Percentiles rank a stretch among this genome's conserved stretches.
Evolutionary conservation across 768 basidiomycete genomes (phyloP).

Genomic region (Suillus hirtellus): DNA sequence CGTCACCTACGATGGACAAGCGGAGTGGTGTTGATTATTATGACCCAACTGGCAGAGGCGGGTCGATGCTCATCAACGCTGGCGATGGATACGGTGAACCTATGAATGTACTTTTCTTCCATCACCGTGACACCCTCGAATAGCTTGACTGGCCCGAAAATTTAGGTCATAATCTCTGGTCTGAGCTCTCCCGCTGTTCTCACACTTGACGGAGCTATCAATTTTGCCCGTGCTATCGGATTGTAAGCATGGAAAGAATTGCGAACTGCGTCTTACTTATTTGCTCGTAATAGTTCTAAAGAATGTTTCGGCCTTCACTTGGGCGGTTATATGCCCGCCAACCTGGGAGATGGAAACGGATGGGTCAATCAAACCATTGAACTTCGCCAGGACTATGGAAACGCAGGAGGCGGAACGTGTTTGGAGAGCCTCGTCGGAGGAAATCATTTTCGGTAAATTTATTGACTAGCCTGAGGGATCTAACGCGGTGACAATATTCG

Average conservation of each 20-base stretch:
- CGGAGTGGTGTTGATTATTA: conserved; percentile 30
- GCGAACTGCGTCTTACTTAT: conserved; percentile 8
- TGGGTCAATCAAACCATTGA: conserved; percentile 45
- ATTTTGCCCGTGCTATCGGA: conserved; percentile 61
- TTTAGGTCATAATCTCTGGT: conserved; percentile 64
- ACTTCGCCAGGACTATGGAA: conserved; percentile 45
- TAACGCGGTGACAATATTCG: neutral
- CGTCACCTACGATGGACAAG: neutral
- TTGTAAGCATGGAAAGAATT: conserved; percentile 44
- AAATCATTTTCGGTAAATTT: conserved; percentile 45
- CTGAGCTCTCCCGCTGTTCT: conserved; percentile 58
- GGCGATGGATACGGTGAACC: conserved; percentile 42
- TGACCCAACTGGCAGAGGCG: conserved; percentile 37
- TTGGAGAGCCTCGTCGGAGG: conserved; percentile 47
- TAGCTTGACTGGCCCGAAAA: neutral
- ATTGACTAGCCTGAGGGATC: no score
- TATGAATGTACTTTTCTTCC: conserved; percentile 39
- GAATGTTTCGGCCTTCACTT: conserved; percentile 42
- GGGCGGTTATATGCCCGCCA: conserved; percentile 39
- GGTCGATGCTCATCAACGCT: conserved; percentile 45
- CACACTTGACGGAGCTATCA: conserved; percentile 54
- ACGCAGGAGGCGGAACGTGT: conserved; percentile 41
- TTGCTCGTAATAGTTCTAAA: conserved; percentile 28
- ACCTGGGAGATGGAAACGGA: conserved; percentile 51
- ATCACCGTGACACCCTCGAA: neutral